Conservation (phyloP, 495 filamentous ascomycete genomes). For the Pyronema domesticum region DNA sequence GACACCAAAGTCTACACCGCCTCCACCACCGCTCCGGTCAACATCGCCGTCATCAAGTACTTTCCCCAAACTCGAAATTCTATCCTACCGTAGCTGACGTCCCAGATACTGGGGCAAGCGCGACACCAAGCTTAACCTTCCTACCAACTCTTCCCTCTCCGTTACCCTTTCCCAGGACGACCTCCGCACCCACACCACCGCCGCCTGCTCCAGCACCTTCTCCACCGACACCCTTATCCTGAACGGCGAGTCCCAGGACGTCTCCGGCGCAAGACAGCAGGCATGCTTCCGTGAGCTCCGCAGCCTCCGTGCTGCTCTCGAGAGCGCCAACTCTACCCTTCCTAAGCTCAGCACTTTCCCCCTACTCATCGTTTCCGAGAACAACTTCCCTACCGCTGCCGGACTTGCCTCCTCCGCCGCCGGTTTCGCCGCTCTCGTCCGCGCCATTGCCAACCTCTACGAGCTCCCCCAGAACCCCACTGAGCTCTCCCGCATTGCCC, state of each 20-base stretch:
- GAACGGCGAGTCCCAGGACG: constrained; percentile 66
- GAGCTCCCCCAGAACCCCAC: constrained; percentile 56
- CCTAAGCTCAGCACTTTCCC: constrained; percentile 58
- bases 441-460: constrained; percentile 84
- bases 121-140: constrained; percentile 77
- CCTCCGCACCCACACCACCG: constrained; percentile 87
- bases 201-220: constrained; percentile 69
- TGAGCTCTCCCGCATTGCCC: constrained; percentile 70
- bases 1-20: constrained; percentile 55
- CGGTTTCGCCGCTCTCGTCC: constrained; percentile 85
- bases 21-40: constrained; percentile 90
- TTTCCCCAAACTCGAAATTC: constrained; percentile 14
- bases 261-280: constrained; percentile 71
- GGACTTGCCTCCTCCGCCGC: constrained; percentile 84
- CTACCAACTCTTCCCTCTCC: constrained; percentile 90
- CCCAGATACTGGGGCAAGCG: constrained; percentile 94
- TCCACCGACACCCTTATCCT: constrained; percentile 60
- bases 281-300: constrained; percentile 81
- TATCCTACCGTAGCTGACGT: constrained; percentile 10
- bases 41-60: constrained; percentile 98
- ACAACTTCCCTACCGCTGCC: constrained; percentile 99
- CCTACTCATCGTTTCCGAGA: constrained; percentile 71
- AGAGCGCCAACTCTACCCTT: constrained; percentile 48
- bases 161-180: constrained; percentile 90
- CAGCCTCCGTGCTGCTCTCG: constrained; percentile 52